Evolutionary conservation across 371 early-diverging fungal genomes (phyloP), one percentile per base, ranked within the genome.

Genomic region (Entomophthora muscae): DNA sequence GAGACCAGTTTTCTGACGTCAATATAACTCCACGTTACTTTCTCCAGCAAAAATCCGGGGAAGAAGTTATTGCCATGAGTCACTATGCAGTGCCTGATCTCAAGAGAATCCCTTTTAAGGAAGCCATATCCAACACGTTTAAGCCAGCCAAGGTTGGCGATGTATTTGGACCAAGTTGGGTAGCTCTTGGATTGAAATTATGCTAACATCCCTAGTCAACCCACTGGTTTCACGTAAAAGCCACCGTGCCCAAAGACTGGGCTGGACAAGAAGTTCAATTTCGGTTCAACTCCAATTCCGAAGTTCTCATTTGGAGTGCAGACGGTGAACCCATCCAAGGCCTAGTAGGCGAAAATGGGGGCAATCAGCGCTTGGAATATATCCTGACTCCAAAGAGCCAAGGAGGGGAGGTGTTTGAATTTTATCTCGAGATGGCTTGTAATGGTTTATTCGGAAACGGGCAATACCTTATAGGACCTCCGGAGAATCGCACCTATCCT

Each of bases 371-470:
- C 32, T 80, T 85, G 31, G 93, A 95, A 53, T 90, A 79, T 71
- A 66, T 78, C 21, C 65, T 96, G 21, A 77, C 86, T 0, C 67
- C 76, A 3, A 72, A 75, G 28, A 88, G 86, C 5, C 70, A 67
- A 12, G 77, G 76, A 12, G 86, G 82, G 0, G 84, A 88, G 58
- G 69, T 68, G 21, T 75, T 80, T 55, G 73, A 80, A 5, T 80
- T 93, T 61, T 92, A 83, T 66, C 73, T 95, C 57, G 98, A 95
- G 66, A 83, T 89, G 31, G 94, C 93, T 0, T 91, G 93, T 69
- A 97, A 97, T 71, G 88, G 88, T 33, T 79, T 95, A 83, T 93
- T 91, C 78, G 95, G 97, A 32, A 74, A 76, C 52, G 69, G 61
- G n/a, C 29, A 33, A 10, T 57, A 51, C 54, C 65, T 71, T 33